These are phyloP conservation scores for Vigna trinervia DNA, from an alignment of 306 rosid species.

Conservation along the genomic window DNA sequence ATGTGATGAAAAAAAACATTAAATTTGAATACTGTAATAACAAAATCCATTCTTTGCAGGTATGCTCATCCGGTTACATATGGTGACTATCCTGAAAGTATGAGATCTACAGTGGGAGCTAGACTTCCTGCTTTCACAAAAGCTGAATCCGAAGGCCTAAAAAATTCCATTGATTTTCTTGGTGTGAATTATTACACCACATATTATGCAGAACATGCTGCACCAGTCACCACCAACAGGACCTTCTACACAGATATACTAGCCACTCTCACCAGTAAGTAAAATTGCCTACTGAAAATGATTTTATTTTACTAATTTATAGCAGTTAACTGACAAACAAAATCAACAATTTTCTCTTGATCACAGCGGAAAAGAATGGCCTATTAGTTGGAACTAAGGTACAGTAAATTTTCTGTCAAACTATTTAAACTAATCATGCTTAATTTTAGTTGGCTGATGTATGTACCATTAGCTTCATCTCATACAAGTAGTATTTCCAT, in stretches of 20 bases:
- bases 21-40: too few relatives aligned
- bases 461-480: background rate
- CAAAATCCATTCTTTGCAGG: slow-evolving; percentile 35
- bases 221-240: slow-evolving; percentile 37
- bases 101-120: slow-evolving; percentile 52
- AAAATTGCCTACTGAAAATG: background rate
- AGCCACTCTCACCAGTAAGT: slow-evolving; percentile 50
- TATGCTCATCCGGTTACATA: slow-evolving; percentile 56
- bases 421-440: background rate
- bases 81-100: slow-evolving; percentile 63
- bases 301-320: background rate
- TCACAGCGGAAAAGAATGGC: slow-evolving; percentile 42
- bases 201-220: slow-evolving; percentile 46
- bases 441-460: background rate
- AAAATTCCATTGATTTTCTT: slow-evolving; percentile 65
- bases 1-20: too few relatives aligned
- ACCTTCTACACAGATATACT: slow-evolving; percentile 49
- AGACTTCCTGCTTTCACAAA: slow-evolving; percentile 64
- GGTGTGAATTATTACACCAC: slow-evolving; percentile 70
- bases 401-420: background rate
- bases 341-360: background rate
- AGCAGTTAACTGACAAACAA: background rate
- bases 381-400: slow-evolving; percentile 36
- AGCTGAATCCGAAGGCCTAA: slow-evolving; percentile 39
- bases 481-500: background rate